Conservation (phyloP, 306 rosid species). For the Castanea sativa region DNA sequence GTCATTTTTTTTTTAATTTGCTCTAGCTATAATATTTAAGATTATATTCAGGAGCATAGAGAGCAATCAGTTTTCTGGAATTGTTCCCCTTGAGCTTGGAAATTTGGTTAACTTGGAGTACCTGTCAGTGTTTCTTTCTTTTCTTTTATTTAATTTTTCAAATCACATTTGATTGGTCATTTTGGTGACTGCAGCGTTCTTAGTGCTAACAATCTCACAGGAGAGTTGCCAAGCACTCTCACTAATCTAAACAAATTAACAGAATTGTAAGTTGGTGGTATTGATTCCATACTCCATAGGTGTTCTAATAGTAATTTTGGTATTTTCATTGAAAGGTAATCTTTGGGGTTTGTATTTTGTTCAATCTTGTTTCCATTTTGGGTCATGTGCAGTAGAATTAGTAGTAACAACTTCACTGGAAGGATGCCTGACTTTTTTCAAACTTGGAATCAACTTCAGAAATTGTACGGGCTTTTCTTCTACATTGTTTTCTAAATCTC, state of each 20-base stretch:
- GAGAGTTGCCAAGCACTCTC: constrained; percentile 26
- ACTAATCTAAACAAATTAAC: not conserved
- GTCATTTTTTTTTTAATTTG: not conserved
- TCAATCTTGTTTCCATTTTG: not conserved
- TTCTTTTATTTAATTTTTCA: not conserved
- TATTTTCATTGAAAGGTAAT: not conserved
- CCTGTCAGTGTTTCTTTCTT: constrained; percentile 9
- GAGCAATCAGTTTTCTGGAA: constrained; percentile 3
- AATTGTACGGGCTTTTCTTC: not conserved
- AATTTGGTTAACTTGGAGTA: not conserved
- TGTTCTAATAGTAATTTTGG: no score
- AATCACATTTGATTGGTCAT: not conserved
- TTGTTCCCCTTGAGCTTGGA: not conserved
- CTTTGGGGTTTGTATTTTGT: not conserved
- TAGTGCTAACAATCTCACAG: constrained; percentile 24
- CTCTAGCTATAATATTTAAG: not conserved
- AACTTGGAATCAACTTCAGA: constrained; percentile 11
- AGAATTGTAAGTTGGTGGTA: constrained; percentile 8
- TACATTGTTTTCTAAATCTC: not conserved
- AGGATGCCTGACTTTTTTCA: constrained; percentile 19
- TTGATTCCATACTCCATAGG: no score
- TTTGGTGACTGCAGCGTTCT: constrained; percentile 16
- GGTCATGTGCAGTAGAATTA: constrained; percentile 13
- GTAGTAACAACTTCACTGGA: constrained; percentile 37
- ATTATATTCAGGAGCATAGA: constrained; percentile 17